A percentile compares a stretch with the other conserved stretches of the same genome.
These are phyloP conservation scores for Quercus tomentella DNA, from an alignment of 331 rosid genomes.

Conservation along the genomic window DNA sequence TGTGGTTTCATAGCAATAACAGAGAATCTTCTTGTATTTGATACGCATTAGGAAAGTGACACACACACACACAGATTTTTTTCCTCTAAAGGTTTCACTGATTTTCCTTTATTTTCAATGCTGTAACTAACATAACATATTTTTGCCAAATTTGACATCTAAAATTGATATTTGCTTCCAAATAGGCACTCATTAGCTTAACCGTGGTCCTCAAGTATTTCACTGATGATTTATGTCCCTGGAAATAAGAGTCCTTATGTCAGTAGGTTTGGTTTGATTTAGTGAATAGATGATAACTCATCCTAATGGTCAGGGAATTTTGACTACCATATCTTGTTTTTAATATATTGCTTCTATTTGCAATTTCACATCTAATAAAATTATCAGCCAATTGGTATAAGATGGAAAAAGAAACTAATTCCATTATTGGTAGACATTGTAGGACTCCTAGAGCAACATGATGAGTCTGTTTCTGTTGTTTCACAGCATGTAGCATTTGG, in stretches of 20 bases:
- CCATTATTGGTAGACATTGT: neutral
- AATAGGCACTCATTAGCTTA: neutral
- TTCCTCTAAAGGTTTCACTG: neutral
- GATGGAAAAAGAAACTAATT: neutral
- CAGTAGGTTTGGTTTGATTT: neutral
- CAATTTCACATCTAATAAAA: neutral
- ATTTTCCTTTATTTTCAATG: neutral
- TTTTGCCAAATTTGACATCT: neutral
- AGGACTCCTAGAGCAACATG: neutral
- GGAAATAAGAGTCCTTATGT: neutral
- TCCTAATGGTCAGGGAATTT: neutral
- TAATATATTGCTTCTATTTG: no score
- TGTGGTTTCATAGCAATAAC: neutral
- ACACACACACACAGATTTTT: neutral
- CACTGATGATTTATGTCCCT: neutral
- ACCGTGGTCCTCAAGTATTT: neutral
- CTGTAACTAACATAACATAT: neutral
- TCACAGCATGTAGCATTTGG: neutral
- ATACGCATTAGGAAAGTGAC: neutral
- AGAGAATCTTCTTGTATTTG: neutral
- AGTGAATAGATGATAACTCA: neutral
- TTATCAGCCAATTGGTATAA: neutral
- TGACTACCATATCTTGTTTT: neutral
- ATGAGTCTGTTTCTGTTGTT: neutral
- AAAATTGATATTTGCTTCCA: neutral